Evolutionary conservation across 2,329 filamentous ascomycete species (phyloP).

Genomic region (Microcyclospora tardicrescens): DNA sequence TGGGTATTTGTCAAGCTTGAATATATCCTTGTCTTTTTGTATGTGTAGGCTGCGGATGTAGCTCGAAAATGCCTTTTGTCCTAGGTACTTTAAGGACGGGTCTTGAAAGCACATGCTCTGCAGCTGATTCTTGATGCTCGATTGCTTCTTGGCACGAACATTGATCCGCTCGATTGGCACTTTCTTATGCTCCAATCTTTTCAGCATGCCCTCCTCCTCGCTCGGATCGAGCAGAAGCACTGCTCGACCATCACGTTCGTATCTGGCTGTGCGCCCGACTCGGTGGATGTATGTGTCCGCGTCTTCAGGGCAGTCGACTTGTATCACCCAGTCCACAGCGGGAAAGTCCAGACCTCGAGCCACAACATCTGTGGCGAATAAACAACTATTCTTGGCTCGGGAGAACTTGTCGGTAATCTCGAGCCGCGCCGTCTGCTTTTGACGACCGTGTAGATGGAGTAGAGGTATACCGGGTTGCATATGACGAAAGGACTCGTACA

Average conservation of each 20-base stretch:
- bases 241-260: slow-evolving; percentile 73
- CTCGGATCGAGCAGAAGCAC: slow-evolving; percentile 85
- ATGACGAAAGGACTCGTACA: slow-evolving; percentile 84
- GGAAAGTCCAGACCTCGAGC: slow-evolving; percentile 92
- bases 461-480: slow-evolving; percentile 89
- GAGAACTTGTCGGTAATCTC: slow-evolving; percentile 81
- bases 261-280: slow-evolving; percentile 87
- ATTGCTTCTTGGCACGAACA: slow-evolving; percentile 77
- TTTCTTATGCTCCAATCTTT: slow-evolving; percentile 73
- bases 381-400: slow-evolving; percentile 65
- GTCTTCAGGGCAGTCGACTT: slow-evolving; percentile 93
- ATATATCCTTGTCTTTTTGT: slow-evolving; percentile 84
- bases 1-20: slow-evolving; percentile 70
- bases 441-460: slow-evolving; percentile 82
- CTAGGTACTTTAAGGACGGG: slow-evolving; percentile 83
- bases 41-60: slow-evolving; percentile 76
- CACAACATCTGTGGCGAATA: slow-evolving; percentile 92
- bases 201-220: slow-evolving; percentile 85
- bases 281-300: slow-evolving; percentile 96
- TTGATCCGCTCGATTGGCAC: slow-evolving; percentile 80
- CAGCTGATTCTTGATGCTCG: slow-evolving; percentile 68
- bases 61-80: slow-evolving; percentile 88
- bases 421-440: slow-evolving; percentile 78
- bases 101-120: slow-evolving; percentile 96
- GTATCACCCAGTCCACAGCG: slow-evolving; percentile 96